Percentiles rank a stretch among this genome's conserved stretches.
These are phyloP conservation scores for Cladosporium sp. DNA, from an alignment of 2,329 filamentous ascomycete genomes.

Conservation along the genomic window DNA sequence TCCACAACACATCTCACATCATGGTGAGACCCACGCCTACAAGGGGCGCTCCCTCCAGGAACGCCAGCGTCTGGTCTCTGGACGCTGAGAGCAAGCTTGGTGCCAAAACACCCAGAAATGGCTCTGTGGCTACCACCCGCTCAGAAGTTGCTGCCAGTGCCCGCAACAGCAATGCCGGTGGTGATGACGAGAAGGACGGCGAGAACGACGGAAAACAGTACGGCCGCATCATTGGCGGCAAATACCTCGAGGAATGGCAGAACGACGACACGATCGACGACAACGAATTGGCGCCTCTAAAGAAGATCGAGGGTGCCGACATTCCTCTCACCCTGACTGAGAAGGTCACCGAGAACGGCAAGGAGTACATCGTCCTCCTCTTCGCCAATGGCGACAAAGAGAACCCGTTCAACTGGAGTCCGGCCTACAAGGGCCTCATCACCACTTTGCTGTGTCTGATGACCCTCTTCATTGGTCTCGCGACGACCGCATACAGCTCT, in stretches of 20 bases:
- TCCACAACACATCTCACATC: conserved; percentile 1
- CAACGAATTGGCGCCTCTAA: conserved; percentile 32
- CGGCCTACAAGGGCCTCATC: conserved; percentile 41
- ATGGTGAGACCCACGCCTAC: conserved; percentile 4
- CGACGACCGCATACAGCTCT: conserved; percentile 49
- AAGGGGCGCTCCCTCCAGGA: conserved; percentile 6
- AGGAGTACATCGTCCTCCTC: conserved; percentile 41
- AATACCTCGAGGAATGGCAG: conserved; percentile 29
- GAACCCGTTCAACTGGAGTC: conserved; percentile 48
- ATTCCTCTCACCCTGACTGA: conserved; percentile 45
- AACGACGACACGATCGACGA: conserved; percentile 30
- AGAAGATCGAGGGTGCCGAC: conserved; percentile 40
- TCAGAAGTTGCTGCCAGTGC: conserved; percentile 3
- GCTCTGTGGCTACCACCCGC: conserved; percentile 5
- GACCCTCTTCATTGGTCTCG: conserved; percentile 50
- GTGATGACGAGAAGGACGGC: conserved; percentile 16
- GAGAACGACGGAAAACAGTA: conserved; percentile 9
- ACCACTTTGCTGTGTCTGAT: conserved; percentile 45
- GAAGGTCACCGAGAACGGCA: conserved; percentile 36
- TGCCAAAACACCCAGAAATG: conserved; percentile 7
- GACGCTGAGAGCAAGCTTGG: conserved; percentile 7
- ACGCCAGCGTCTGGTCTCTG: conserved; percentile 5
- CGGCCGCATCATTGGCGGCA: conserved; percentile 37
- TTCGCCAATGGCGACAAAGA: conserved; percentile 43
- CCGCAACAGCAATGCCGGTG: conserved; percentile 21